phyloP scores from a whole-genome alignment of 1,284 basidiomycete genomes.

The Heterobasidion parviporum region DNA sequence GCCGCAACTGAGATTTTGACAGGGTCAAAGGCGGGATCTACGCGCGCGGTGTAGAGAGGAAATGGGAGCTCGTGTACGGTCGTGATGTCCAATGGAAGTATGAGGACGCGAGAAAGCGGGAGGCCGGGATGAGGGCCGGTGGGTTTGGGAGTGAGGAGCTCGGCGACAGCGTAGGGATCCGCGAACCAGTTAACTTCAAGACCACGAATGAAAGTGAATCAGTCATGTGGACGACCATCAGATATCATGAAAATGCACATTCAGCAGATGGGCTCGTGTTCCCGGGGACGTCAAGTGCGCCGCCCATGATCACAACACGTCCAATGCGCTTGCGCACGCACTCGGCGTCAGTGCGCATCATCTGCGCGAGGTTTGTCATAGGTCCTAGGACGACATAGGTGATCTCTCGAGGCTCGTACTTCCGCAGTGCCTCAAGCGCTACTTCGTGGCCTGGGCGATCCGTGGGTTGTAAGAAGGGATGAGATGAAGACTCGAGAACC shows the following conservation, averaged over 20 bases:
- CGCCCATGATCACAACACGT: slow-evolving; percentile 89
- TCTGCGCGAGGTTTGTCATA: slow-evolving; percentile 76
- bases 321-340: slow-evolving; percentile 56
- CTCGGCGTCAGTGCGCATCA: slow-evolving; percentile 51
- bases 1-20: slow-evolving; percentile 33
- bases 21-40: slow-evolving; percentile 51
- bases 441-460: slow-evolving; percentile 51
- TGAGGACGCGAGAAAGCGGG: slow-evolving; percentile 57
- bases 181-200: slow-evolving; percentile 85
- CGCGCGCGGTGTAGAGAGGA: slow-evolving; percentile 39
- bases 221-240: not conserved
- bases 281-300: slow-evolving; percentile 86
- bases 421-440: slow-evolving; percentile 58
- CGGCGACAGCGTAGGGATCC: slow-evolving; percentile 80
- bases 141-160: slow-evolving; percentile 39
- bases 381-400: slow-evolving; percentile 87
- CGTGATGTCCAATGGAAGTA: slow-evolving; percentile 79
- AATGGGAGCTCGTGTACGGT: slow-evolving; percentile 75
- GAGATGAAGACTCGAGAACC: slow-evolving; percentile 18
- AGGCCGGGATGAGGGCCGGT: slow-evolving; percentile 27
- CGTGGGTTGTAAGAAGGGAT: slow-evolving; percentile 45
- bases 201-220: not conserved
- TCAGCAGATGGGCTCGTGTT: slow-evolving; percentile 83
- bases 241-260: slow-evolving; percentile 33
- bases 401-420: slow-evolving; percentile 56